Evolutionary conservation across 441 rosid species (phyloP), one percentile per base, ranked within the genome.

Genomic region (Dalechampia spathulata): DNA sequence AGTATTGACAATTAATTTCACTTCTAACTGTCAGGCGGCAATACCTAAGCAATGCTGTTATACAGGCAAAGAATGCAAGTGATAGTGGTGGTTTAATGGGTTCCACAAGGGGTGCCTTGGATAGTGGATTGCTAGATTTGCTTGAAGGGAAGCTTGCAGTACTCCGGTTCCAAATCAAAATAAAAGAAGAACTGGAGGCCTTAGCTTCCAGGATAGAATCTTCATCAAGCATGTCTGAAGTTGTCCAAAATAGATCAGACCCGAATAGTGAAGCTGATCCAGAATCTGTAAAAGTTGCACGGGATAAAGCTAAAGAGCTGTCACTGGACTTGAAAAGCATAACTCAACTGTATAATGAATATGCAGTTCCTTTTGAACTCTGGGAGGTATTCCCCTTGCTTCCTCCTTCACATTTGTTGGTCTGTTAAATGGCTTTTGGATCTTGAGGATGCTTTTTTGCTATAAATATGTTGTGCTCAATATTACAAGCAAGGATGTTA

Each of bases 81-180:
- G 83, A 75, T 58, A 69, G 68, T 55, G 83, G 83, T 78, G 81
- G 79, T 65, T 41, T 79, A 55, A 70, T 66, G 51, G 66, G 54
- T 43, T 57, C 68, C 26, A 36, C 75, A 40, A 72, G 66, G 46
- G 72, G 74, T 42, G 78, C 78, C 54, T 56, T 75, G 39, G 96
- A 84, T 59, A 75, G 75, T 76, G 98, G 91, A 57, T 77, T 94
- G 76, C 78, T 94, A 57, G 99, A 86, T 80, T 77, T 90, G 69
- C 93, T 94, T 59, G 96, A 94, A 76, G 97, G 96, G 41, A 94
- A 94, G 78, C 96, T 94, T 20, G 77, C 76, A 12, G 98, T 94
- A 69, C 82, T 90, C 55, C 87, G 82, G 59, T 90, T 90, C 78
- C 99, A 93, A 70, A 87, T 83, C 62, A 93, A 85, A 72, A 79